Conservation (phyloP, 345 rosid species). For the Salix exigua region DNA sequence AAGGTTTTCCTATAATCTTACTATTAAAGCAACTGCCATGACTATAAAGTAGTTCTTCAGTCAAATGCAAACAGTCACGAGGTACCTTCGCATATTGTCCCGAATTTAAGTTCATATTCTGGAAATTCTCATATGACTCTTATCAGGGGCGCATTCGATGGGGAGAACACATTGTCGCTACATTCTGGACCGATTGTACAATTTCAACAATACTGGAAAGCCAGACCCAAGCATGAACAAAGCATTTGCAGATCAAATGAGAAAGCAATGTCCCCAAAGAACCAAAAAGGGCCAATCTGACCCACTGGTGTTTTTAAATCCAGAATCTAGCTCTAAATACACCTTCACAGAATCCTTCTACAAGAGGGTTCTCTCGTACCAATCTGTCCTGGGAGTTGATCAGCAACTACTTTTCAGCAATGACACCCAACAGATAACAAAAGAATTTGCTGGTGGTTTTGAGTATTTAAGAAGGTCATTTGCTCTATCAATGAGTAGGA, state of each 20-base stretch:
- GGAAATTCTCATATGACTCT: too few relatives aligned
- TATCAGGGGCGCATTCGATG: slow-evolving; percentile 20
- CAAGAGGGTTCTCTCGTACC: slow-evolving; percentile 38
- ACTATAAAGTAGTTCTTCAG: too few relatives aligned
- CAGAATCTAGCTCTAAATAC: slow-evolving; percentile 45
- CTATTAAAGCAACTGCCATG: too few relatives aligned
- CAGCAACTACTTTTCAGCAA: slow-evolving; percentile 53
- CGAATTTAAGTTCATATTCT: not conserved
- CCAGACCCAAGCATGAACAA: slow-evolving; percentile 25
- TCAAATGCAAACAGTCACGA: not conserved
- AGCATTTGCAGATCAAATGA: slow-evolving; percentile 20
- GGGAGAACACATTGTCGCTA: slow-evolving; percentile 19
- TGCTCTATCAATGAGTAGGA: slow-evolving; percentile 57
- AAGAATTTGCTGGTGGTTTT: slow-evolving; percentile 47
- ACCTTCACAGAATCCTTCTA: slow-evolving; percentile 47
- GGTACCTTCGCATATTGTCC: not conserved
- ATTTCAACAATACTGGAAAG: slow-evolving; percentile 24
- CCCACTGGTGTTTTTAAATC: slow-evolving; percentile 57
- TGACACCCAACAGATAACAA: slow-evolving; percentile 40
- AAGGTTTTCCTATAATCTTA: too few relatives aligned
- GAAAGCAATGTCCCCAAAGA: slow-evolving; percentile 30
- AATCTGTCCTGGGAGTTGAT: slow-evolving; percentile 59
- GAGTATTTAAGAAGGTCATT: slow-evolving; percentile 59
- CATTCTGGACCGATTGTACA: slow-evolving; percentile 21
- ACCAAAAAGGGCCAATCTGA: slow-evolving; percentile 42